Evolutionary conservation across 257 asterid species (phyloP).

Genomic region (Vinca minor): DNA sequence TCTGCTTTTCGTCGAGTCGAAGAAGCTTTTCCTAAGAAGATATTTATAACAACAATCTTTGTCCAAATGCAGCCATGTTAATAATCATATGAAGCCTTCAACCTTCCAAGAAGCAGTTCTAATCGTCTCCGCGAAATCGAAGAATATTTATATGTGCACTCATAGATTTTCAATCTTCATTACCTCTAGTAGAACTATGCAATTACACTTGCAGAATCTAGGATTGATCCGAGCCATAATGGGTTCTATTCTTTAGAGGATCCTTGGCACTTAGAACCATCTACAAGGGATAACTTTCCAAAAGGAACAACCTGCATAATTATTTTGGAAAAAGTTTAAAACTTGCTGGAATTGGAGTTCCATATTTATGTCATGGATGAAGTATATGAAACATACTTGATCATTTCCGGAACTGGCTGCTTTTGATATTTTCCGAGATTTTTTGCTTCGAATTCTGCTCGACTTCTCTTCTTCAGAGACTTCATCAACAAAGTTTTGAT

Average conservation of each 20-base stretch:
- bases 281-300: slow-evolving; percentile 11
- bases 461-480: slow-evolving; percentile 33
- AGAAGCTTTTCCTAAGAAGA: no score
- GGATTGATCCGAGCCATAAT: not conserved
- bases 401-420: slow-evolving; percentile 23
- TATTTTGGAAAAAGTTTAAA: not conserved
- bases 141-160: no score
- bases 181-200: no score
- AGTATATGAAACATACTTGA: slow-evolving; percentile 29
- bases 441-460: slow-evolving; percentile 13
- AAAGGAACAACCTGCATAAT: slow-evolving; percentile 42
- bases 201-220: no score
- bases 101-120: no score
- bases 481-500: slow-evolving; percentile 57
- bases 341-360: not conserved
- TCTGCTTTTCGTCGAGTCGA: no score
- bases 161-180: no score
- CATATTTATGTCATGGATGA: not conserved
- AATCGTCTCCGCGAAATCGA: no score
- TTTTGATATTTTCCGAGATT: slow-evolving; percentile 25
- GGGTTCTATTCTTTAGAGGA: slow-evolving; percentile 19
- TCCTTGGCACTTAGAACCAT: slow-evolving; percentile 13
- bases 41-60: no score
- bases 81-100: no score
- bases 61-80: no score